Base-by-base conservation (phyloP, 2,329 filamentous ascomycete genomes). In the Zymoseptoria passerinii region DNA sequence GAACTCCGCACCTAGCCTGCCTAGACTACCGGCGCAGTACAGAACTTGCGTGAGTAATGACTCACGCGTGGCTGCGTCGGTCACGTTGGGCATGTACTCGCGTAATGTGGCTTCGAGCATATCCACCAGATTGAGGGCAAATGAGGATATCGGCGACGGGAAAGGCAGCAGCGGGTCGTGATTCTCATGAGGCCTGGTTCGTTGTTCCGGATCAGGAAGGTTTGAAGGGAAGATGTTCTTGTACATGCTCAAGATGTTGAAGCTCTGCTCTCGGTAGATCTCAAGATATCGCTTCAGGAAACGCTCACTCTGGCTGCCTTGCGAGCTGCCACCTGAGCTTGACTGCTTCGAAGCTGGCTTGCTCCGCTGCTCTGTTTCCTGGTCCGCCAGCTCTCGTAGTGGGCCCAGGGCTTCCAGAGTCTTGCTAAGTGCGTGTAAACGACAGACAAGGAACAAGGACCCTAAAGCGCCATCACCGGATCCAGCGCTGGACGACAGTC, bases 231-330 rank as follows among this genome's bases (percentile, higher is more conserved):
- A 95, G 56, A 97, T 90, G 68, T 88, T 94, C 68, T 87, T 89
- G 74, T 95, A 96, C 81, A 97, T 90, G 59, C 90, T 95, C 28
- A 97, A 85, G 60, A 97, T 95, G 50, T 87, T 89, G 72, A 99
- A 99, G 71, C 90, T 96, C 74, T 99, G 94, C 74, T 99, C 94
- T 55, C 94, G 88, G 72, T 97, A 97, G 28, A 99, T 91, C 71
- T 99, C 94, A 67, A 99, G 89, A 73, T 95, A 99, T 52, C 92
- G 83, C 73, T 97, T 99, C 50, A 99, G 77, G 68, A 91, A 99
- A 54, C 91, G 83, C 73, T 97, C 94, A 0, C 92, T 96, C 72
- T 97, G 94, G 68, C 95, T 91, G 0, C 92, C 92, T 81, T 83
- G 82, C 81, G 88, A 40, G 74, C 68, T 65, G 19, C 59, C 20